A percentile compares a stretch with the other conserved stretches of the same genome.
Conservation (phyloP, 2,329 filamentous ascomycete species). For the Blastomyces percursus region DNA sequence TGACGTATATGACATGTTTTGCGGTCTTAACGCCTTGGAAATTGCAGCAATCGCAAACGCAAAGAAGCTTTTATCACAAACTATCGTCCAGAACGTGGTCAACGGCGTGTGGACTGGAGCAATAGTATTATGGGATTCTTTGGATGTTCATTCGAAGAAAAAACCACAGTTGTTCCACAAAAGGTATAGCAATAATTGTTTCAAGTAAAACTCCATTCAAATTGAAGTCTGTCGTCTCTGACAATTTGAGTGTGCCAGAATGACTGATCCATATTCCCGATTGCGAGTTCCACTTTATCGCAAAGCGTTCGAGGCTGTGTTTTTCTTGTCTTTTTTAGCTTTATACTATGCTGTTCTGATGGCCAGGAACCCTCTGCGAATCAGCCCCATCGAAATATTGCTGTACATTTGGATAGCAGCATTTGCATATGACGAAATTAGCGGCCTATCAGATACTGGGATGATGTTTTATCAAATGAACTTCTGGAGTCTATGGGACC, state of each 20-base stretch:
- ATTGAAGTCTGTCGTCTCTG: background rate
- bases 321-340: constrained; percentile 64
- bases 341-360: constrained; percentile 83
- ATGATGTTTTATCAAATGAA: constrained; percentile 75
- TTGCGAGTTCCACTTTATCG: constrained; percentile 72
- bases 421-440: constrained; percentile 79
- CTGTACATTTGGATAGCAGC: constrained; percentile 80
- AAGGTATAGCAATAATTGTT: constrained; percentile 21
- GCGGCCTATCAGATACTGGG: constrained; percentile 75
- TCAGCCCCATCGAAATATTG: constrained; percentile 59
- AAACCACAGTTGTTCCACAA: constrained; percentile 65
- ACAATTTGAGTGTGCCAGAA: constrained; percentile 29
- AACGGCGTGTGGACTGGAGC: constrained; percentile 78
- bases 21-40: constrained; percentile 72
- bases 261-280: constrained; percentile 62
- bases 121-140: constrained; percentile 73
- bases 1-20: constrained; percentile 52
- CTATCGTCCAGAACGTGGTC: constrained; percentile 70
- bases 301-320: constrained; percentile 72
- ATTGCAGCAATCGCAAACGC: constrained; percentile 72
- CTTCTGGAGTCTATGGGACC: constrained; percentile 66
- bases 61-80: constrained; percentile 74
- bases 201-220: background rate
- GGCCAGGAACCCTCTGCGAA: constrained; percentile 53
- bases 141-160: constrained; percentile 64